phyloP scores from a whole-genome alignment of 2,329 filamentous ascomycete species.

The Alternaria infectoria region DNA sequence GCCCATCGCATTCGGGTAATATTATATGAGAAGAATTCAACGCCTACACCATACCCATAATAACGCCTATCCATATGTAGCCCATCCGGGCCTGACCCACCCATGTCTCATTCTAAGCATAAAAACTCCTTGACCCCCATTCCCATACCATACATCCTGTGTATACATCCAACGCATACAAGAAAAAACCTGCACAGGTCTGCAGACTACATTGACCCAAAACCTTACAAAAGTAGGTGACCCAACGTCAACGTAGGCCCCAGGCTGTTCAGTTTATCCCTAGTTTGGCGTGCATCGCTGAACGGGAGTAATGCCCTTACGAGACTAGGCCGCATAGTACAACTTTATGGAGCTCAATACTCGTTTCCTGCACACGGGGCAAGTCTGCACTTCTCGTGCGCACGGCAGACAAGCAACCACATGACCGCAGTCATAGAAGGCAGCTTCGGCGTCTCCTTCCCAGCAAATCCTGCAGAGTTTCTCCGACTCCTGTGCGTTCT shows the following conservation, averaged over 20 bases:
- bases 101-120: background rate
- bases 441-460: conserved; percentile 63
- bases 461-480: conserved; percentile 68
- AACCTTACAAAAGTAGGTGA: no score
- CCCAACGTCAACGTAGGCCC: no score
- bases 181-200: background rate
- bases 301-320: background rate
- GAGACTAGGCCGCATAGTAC: conserved; percentile 50
- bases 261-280: no score
- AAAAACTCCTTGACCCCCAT: background rate
- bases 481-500: conserved; percentile 66
- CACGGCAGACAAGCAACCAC: conserved; percentile 67
- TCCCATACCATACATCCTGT: background rate
- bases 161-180: background rate
- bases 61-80: background rate
- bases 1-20: background rate
- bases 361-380: conserved; percentile 66
- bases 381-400: conserved; percentile 63
- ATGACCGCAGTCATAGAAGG: conserved; percentile 69
- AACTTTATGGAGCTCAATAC: conserved; percentile 65
- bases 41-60: background rate
- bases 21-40: background rate
- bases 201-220: no score
- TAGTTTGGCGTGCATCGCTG: background rate
- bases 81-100: background rate